Conservation (phyloP, 2,329 filamentous ascomycete species). For the Colletotrichum sp. region DNA sequence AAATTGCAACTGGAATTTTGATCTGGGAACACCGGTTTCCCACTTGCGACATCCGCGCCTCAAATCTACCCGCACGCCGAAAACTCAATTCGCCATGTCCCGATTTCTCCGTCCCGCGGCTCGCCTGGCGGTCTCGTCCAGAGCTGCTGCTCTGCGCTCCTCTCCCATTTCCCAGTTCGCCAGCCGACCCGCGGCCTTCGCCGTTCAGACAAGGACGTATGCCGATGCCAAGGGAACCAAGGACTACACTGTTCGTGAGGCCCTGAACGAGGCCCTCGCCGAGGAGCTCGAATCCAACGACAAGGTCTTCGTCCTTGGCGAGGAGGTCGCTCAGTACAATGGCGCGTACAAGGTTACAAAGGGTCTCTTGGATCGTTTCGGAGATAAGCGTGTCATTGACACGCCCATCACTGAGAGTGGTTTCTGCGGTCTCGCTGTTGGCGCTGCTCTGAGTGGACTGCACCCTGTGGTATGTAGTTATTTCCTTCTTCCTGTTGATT, state of each 20-base stretch:
- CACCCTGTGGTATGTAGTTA: constrained; percentile 81
- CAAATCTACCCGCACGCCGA: background rate
- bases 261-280: constrained; percentile 95
- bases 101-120: constrained; percentile 57
- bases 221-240: constrained; percentile 70
- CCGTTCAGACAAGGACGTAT: constrained; percentile 58
- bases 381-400: constrained; percentile 96
- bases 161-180: constrained; percentile 40
- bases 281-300: constrained; percentile 95
- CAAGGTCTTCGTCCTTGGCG: constrained; percentile 95
- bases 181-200: constrained; percentile 37
- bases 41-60: constrained; percentile 1
- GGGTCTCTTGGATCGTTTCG: constrained; percentile 95
- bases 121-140: constrained; percentile 51
- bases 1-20: background rate
- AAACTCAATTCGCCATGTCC: constrained; percentile 43
- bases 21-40: background rate
- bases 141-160: constrained; percentile 37
- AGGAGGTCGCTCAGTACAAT: constrained; percentile 99
- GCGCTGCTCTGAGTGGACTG: constrained; percentile 91
- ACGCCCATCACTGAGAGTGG: constrained; percentile 98
- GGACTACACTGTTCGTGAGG: constrained; percentile 96
- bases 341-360: constrained; percentile 99
- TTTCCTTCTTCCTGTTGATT: background rate
- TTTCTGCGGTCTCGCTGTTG: constrained; percentile 91